A percentile compares a stretch with the other conserved stretches of the same genome.
Conservation (phyloP, 108 stramenopile genomes). For the Nitzschia putrida region DNA sequence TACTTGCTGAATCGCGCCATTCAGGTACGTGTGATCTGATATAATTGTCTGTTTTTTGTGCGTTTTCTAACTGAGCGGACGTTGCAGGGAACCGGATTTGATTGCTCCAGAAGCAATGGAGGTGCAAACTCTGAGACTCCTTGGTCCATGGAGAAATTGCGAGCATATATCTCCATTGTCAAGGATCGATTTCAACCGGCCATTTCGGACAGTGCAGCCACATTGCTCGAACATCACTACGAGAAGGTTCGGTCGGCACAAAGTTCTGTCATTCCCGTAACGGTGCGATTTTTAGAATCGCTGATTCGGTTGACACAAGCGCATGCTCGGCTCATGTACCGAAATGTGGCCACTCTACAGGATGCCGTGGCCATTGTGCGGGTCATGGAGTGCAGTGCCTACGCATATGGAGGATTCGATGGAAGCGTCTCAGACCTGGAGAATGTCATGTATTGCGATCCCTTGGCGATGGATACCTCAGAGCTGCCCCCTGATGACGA, state of each 20-base stretch:
- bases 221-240: slow-evolving; percentile 83
- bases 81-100: slow-evolving; percentile 42
- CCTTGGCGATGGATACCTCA: slow-evolving; percentile 48
- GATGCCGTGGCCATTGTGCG: slow-evolving; percentile 86
- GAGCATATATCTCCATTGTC: slow-evolving; percentile 89
- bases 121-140: slow-evolving; percentile 40
- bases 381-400: slow-evolving; percentile 81
- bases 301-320: slow-evolving; percentile 94
- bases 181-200: slow-evolving; percentile 74
- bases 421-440: slow-evolving; percentile 32
- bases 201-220: slow-evolving; percentile 71
- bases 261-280: slow-evolving; percentile 68
- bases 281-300: slow-evolving; percentile 92
- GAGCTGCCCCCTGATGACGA: slow-evolving; percentile 44
- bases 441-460: slow-evolving; percentile 54
- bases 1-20: slow-evolving; percentile 91
- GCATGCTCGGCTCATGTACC: slow-evolving; percentile 93
- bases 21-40: slow-evolving; percentile 23
- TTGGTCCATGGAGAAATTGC: slow-evolving; percentile 86
- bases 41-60: neutral
- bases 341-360: slow-evolving; percentile 64
- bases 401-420: slow-evolving; percentile 55
- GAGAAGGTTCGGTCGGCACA: slow-evolving; percentile 57
- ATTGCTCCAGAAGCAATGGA: slow-evolving; percentile 15
- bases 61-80: neutral